Percentiles rank a stretch among this genome's conserved stretches.
These are phyloP conservation scores for Solanum ahanhuiri DNA, from an alignment of 257 asterid species.

Conservation along the genomic window DNA sequence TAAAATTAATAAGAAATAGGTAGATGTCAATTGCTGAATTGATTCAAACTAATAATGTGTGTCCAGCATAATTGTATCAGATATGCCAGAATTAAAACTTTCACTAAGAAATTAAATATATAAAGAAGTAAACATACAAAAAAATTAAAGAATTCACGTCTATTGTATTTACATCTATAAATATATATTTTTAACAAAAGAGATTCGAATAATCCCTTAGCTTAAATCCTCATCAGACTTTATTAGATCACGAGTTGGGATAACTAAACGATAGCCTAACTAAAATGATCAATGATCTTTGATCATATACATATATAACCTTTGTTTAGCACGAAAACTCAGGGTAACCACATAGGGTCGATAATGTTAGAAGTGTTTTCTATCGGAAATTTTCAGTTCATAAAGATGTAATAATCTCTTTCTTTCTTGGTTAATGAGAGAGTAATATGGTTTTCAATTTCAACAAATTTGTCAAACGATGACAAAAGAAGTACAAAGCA, in stretches of 20 bases:
- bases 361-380: no score
- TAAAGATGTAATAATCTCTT: not conserved
- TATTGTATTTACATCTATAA: not conserved
- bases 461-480: not conserved
- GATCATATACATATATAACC: no score
- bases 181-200: no score
- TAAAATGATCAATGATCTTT: no score
- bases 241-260: not conserved
- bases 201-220: not conserved
- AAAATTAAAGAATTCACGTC: not conserved
- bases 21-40: not conserved
- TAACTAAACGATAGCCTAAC: not conserved
- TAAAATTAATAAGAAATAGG: not conserved
- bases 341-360: not conserved
- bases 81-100: not conserved
- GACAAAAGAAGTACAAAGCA: not conserved
- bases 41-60: not conserved
- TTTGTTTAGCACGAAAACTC: no score
- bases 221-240: not conserved
- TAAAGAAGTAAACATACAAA: not conserved
- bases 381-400: not conserved
- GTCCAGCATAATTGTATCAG: not conserved
- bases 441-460: not conserved
- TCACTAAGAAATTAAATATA: no score
- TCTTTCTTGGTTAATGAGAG: not conserved